Percentiles rank a stretch among this genome's conserved stretches.
phyloP scores from a whole-genome alignment of 108 stramenopile genomes.

The Cyclostephanos invisitatus region DNA sequence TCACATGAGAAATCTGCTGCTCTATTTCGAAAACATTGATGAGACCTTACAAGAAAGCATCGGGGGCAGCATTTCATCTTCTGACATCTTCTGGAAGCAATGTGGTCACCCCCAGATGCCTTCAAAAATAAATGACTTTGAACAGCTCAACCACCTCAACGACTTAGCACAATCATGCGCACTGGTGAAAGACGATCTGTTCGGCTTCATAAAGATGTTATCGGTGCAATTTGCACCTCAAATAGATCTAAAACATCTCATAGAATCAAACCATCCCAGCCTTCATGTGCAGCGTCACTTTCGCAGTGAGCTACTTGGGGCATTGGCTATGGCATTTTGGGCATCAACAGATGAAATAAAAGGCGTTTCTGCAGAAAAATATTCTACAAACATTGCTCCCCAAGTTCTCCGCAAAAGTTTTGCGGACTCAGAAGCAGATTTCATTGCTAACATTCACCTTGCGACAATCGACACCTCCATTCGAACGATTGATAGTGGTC shows the following conservation, averaged over 20 bases:
- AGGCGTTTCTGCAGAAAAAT: slow-evolving; percentile 23
- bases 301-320: slow-evolving; percentile 66
- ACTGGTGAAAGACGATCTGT: slow-evolving; percentile 38
- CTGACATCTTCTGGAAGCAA: slow-evolving; percentile 68
- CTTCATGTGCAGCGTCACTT: slow-evolving; percentile 54
- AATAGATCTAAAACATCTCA: slow-evolving; percentile 49
- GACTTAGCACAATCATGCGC: slow-evolving; percentile 45
- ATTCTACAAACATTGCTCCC: slow-evolving; percentile 20
- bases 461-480: slow-evolving; percentile 63
- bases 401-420: slow-evolving; percentile 32
- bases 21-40: slow-evolving; percentile 55
- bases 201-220: slow-evolving; percentile 52
- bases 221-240: slow-evolving; percentile 12
- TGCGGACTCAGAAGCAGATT: slow-evolving; percentile 18
- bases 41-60: slow-evolving; percentile 50
- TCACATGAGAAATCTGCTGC: slow-evolving; percentile 25
- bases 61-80: slow-evolving; percentile 40
- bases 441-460: slow-evolving; percentile 36
- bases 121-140: slow-evolving; percentile 51
- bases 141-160: slow-evolving; percentile 47
- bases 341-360: slow-evolving; percentile 70
- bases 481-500: slow-evolving; percentile 63
- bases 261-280: slow-evolving; percentile 56
- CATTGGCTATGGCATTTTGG: slow-evolving; percentile 78
- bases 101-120: slow-evolving; percentile 76